Evolutionary conservation across 2,329 filamentous ascomycete species (phyloP).

Genomic region (Aspergillus hiratsukae): DNA sequence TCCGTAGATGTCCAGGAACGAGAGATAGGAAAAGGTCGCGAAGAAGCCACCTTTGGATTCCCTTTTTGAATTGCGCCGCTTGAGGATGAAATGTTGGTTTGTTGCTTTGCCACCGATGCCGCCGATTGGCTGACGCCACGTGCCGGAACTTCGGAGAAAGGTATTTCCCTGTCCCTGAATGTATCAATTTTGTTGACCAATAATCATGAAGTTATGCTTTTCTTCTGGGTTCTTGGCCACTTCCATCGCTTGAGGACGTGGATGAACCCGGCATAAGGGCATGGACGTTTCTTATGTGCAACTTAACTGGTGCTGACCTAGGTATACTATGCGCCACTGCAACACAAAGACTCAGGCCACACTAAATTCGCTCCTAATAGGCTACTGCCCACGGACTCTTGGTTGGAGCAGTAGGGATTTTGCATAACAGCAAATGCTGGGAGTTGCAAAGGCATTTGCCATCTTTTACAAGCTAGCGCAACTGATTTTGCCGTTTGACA

Average conservation of each 20-base stretch:
- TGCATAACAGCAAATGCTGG: not conserved
- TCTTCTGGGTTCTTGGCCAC: not conserved
- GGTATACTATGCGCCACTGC: too few species aligned
- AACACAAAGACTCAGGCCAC: not conserved
- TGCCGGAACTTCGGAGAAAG: conserved; percentile 5
- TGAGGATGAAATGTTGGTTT: not conserved
- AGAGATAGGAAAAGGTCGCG: conserved; percentile 3
- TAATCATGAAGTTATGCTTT: not conserved
- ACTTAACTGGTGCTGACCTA: too few species aligned
- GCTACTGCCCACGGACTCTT: not conserved
- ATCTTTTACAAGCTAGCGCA: not conserved
- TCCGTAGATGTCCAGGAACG: not conserved
- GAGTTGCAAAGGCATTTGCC: not conserved
- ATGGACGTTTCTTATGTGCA: not conserved
- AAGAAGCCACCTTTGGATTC: conserved; percentile 29
- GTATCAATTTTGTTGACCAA: not conserved
- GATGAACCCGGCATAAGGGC: not conserved
- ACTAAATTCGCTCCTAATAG: not conserved
- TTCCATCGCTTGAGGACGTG: not conserved
- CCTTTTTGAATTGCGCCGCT: conserved; percentile 19
- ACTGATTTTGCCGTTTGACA: not conserved
- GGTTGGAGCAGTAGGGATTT: not conserved
- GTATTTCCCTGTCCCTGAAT: not conserved
- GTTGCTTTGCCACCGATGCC: not conserved
- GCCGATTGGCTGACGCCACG: conserved; percentile 18